Percentiles rank a stretch among this genome's conserved stretches.
These are phyloP conservation scores for Aureobasidium sp. DNA, from an alignment of 2,329 filamentous ascomycete genomes.

Conservation along the genomic window DNA sequence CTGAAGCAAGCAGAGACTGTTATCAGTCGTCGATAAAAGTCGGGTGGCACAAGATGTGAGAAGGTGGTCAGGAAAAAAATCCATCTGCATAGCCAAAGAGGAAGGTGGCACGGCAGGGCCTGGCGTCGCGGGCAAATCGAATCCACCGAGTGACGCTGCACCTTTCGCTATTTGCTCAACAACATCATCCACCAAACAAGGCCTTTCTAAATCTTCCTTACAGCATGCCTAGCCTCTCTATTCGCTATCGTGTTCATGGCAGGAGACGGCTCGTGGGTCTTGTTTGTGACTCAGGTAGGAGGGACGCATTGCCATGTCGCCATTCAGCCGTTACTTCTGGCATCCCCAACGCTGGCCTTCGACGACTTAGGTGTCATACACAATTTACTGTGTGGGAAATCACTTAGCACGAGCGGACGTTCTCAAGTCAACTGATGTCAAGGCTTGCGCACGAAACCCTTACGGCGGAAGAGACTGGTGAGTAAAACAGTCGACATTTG, in stretches of 20 bases:
- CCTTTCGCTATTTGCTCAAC: neutral
- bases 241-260: neutral
- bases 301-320: neutral
- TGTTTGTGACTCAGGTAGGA: neutral
- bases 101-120: neutral
- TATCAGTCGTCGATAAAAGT: neutral
- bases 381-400: neutral
- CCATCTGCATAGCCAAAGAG: neutral
- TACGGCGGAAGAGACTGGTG: too few relatives aligned
- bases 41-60: neutral
- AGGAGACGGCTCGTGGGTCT: neutral
- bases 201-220: neutral
- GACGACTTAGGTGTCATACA: neutral
- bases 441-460: neutral
- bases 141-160: slow-evolving; percentile 1
- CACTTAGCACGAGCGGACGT: neutral
- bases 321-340: neutral
- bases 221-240: neutral
- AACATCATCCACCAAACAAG: neutral
- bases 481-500: neutral
- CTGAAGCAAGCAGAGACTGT: neutral
- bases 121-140: neutral
- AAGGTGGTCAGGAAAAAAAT: neutral
- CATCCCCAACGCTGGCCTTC: neutral
- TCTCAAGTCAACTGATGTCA: neutral